Evolutionary conservation across 106 monocot genomes (phyloP).

Genomic region (Dendrobium catenatum): DNA sequence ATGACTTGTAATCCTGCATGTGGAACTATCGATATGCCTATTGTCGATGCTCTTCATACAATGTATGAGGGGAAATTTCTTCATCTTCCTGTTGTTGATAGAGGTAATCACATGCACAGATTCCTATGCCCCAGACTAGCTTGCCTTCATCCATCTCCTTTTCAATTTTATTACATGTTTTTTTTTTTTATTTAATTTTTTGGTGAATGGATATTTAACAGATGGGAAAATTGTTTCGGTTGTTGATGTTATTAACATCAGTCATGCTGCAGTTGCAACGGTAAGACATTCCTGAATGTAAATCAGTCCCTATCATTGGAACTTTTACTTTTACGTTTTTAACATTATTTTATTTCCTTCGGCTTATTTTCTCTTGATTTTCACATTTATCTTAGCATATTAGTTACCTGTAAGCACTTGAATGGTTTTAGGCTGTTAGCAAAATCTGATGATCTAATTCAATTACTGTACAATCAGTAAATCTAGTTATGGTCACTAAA

Average conservation of each 20-base stretch:
- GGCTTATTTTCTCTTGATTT: not conserved
- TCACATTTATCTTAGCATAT: not conserved
- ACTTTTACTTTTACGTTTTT: not conserved
- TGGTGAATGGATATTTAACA: conserved; percentile 5
- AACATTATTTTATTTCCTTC: too few relatives aligned
- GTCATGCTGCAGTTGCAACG: conserved; percentile 36
- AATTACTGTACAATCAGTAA: not conserved
- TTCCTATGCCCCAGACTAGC: not conserved
- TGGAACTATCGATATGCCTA: conserved; percentile 41
- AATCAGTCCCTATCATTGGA: not conserved
- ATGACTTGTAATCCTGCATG: conserved; percentile 52
- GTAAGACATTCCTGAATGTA: conserved; percentile 16
- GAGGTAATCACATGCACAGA: conserved; percentile 23
- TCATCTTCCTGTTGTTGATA: conserved; percentile 50
- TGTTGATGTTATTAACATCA: conserved; percentile 35
- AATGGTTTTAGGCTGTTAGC: not conserved
- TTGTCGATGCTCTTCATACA: conserved; percentile 50
- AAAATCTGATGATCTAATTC: not conserved
- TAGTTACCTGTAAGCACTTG: not conserved
- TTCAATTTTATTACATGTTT: not conserved
- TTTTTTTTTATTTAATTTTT: not conserved
- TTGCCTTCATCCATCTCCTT: not conserved
- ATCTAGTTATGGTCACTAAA: not conserved
- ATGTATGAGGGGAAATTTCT: conserved; percentile 62
- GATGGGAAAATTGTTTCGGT: conserved; percentile 69